Evolutionary conservation across 352 stramenopile species (phyloP), one percentile per base, ranked within the genome.

Genomic region (Pythium scleroteichum): DNA sequence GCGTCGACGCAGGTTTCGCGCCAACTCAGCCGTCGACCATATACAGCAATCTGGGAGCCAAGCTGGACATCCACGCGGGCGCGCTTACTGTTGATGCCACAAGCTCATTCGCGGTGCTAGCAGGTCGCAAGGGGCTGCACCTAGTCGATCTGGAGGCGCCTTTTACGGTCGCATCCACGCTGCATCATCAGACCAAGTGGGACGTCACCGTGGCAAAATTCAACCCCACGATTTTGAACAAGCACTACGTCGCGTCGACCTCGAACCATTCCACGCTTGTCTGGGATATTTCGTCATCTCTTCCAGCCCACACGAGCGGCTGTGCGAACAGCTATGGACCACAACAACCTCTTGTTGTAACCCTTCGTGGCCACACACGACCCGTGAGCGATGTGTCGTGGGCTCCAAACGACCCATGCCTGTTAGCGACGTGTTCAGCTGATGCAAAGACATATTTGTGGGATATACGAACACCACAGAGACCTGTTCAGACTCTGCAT

Each of bases 241-340:
- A 79, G 59, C 73, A 67, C 58, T 71, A 82, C 62, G 82, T 93
- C 24, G 83, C 84, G 6, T 91, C 85, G 14, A 91, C 85, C 38
- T 90, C 82, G 41, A 90, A 93, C 68, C 74, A 85, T 42, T 88
- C 90, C 59, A 90, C 82, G 38, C 76, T 95, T 42, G 80, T 95
- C 33, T 95, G 85, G 85, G 74, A 92, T 58, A 76, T 95, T 40
- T 50, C 72, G 13, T 57, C 63, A 57, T 29, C 66, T 45, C 26
- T 71, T 60, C 14, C 13, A 50, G 38, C n/a, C 59, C 12, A 16
- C 54, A 24, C 29, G 50, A 27, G 19, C 46, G 32, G 32, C 29
- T 44, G 16, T 35, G 32, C 26, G n/a, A 26, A 39, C 41, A 48
- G 12, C 61, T 59, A 5, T 66, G 76, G 24, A 64, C 64, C 16